Base-by-base conservation (phyloP, 148 eudicot genomes). In the Cornus controversa region DNA sequence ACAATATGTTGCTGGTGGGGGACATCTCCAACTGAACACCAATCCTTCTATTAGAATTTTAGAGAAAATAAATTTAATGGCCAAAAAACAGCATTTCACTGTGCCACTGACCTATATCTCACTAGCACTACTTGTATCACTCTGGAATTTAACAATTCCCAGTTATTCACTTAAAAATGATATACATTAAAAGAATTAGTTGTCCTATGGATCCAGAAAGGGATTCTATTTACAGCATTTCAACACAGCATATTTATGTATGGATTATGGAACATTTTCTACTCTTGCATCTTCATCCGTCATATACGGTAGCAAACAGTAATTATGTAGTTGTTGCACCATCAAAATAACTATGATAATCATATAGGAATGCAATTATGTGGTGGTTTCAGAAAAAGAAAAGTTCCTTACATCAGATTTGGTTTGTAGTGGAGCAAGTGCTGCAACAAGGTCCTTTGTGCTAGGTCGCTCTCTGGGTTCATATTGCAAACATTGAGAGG, bases 391-490 rank as follows among this genome's bases (percentile, higher is more conserved):
- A 50, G 57, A 50, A 50, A 50, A 34, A 79, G 69, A 65, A 69
- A 31, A 42, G 75, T 64, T 20, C 37, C 76, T 86, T 84, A 90
- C 93, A 58, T 88, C 90, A n/a, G 87, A 81, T 73, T 80, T 85
- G 67, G 78, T 78, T 64, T 85, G 79, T 62, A 88, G 82, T 8
- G 91, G 90, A 53, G 85, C 54, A 58, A 90, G 88, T 54, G 91
- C 79, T 45, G 87, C 77, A 75, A 88, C 90, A 57, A 90, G 90
- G 75, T 88, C 90, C 75, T 77, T 84, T 63, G 87, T 80, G 70
- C 74, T 83, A 15, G 93, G 93, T 54, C 93, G 84, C 67, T 90
- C 93, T 73, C 90, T 85, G 22, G 93, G 91, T 83, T 90, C 93
- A 69, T 88, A 87, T 80, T 90, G 90, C 86, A 90, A 79, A 73